Evolutionary conservation across 1,139 yeast species (phyloP), one percentile per base, ranked within the genome.

Genomic region (Suhomyces panamericanus): DNA sequence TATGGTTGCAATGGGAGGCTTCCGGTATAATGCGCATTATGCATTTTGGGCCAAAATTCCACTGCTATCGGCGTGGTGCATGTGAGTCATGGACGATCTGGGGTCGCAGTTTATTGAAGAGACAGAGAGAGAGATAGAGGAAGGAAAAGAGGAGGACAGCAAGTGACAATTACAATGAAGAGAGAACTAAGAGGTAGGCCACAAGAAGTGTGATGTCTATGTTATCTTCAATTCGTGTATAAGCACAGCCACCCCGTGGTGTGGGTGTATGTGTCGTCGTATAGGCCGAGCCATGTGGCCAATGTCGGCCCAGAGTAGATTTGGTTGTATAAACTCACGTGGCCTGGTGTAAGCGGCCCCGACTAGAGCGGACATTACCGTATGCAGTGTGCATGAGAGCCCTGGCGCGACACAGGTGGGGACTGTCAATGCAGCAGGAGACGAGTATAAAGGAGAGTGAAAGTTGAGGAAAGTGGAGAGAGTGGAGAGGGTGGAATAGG

Each of bases 261-360:
- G 24, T 20, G 24, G n/a, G n/a, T n/a, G n/a, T n/a, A n/a, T n/a
- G n/a, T n/a, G 24, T 17, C 9, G 24, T 20, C 24, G 24, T 20
- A 20, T 20, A 20, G 8, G 17, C 17, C 24, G 24, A 20, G 24
- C 24, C 24, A 20, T 20, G 24, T 20, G 24, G 24, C 24, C 24
- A 20, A 20, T 20, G 29, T 12, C 9, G 29, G 29, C 28, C 29
- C 35, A 20, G 13, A 12, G 4, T 13, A 15, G 31, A 28, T 11
- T n/a, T 5, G 43, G 43, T 43, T 37, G 43, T 37, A 17, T 28
- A 35, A 43, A 24, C 33, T 20, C 47, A 44, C 47, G 47, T 44
- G 47, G 22, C 39, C 33, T 41, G 42, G 42, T 44, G 47, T 35
- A 40, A 41, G 47, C 47, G 47, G 47, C 33, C 40, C 44, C 42